phyloP scores from a whole-genome alignment of 192 early-diverging fungal species.

The Dissophora globulifera region DNA sequence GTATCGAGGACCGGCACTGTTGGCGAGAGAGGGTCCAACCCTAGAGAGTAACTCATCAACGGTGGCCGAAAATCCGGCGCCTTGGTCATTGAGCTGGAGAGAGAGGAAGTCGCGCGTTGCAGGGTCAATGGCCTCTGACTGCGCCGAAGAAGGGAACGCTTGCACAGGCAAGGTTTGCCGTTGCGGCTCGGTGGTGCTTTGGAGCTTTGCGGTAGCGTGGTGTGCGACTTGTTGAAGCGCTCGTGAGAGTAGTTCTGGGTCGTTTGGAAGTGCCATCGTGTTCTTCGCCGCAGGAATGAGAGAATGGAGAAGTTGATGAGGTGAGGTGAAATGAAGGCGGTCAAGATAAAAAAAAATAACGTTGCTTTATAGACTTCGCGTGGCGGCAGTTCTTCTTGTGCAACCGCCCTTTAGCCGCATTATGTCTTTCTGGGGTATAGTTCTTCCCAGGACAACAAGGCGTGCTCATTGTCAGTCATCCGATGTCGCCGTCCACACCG shows the following conservation, averaged over 20 bases:
- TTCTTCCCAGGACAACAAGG: neutral
- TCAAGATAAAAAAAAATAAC: neutral
- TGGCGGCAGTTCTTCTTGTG: neutral
- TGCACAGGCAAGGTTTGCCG: conserved; percentile 12
- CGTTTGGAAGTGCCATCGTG: conserved; percentile 13
- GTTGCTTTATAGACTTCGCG: no score
- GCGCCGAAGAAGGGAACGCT: conserved; percentile 16
- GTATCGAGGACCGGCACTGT: conserved; percentile 55
- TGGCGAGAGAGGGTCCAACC: conserved; percentile 25
- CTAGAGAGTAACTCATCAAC: conserved; percentile 12
- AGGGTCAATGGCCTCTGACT: neutral
- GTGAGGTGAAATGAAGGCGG: neutral
- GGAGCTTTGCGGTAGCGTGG: conserved; percentile 1
- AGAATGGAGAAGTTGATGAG: neutral
- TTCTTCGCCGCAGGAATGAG: neutral
- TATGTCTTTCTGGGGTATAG: neutral
- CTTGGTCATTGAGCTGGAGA: neutral
- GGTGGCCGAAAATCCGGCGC: conserved; percentile 11
- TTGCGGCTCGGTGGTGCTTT: conserved; percentile 1
- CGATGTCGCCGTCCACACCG: no score
- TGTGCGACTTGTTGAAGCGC: conserved; percentile 13
- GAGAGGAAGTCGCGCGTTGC: conserved; percentile 10
- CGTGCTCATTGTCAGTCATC: neutral
- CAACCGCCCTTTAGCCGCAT: neutral
- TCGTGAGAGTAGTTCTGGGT: conserved; percentile 1